A percentile compares a stretch with the other conserved stretches of the same genome.
Conservation (phyloP, 1,139 yeast species). For the Zygosaccharomyces sapae region DNA sequence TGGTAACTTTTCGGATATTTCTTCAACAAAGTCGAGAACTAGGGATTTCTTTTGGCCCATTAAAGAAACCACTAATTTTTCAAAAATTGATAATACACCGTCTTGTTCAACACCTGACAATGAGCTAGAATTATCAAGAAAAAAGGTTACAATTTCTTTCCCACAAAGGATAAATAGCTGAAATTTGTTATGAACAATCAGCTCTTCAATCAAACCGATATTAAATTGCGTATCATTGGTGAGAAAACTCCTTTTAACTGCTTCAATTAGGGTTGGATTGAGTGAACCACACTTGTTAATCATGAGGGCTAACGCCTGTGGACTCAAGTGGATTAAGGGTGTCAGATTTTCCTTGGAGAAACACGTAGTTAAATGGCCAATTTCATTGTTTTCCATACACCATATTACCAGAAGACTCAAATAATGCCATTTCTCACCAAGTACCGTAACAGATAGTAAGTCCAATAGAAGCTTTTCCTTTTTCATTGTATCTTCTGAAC, state of each 20-base stretch:
- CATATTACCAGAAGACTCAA: constrained; percentile 7
- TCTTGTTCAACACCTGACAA: constrained; percentile 5
- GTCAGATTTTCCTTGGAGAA: constrained; percentile 2
- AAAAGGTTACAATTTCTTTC: constrained; percentile 16
- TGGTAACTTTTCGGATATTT: constrained; percentile 5
- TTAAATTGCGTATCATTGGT: not conserved
- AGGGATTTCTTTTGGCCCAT: constrained; percentile 7
- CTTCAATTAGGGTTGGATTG: constrained; percentile 9
- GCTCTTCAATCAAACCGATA: constrained; percentile 9
- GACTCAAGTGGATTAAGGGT: constrained; percentile 6
- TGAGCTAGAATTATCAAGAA: constrained; percentile 9
- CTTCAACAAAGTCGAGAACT: constrained; percentile 4
- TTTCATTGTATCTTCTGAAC: not conserved
- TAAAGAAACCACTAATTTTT: constrained; percentile 6
- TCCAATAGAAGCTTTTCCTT: constrained; percentile 3
- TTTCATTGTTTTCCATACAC: constrained; percentile 6
- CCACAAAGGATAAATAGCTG: constrained; percentile 13
- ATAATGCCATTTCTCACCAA: constrained; percentile 8
- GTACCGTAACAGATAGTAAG: constrained; percentile 2
- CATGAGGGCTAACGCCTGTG: constrained; percentile 14
- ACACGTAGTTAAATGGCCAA: not conserved
- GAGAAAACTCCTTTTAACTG: constrained; percentile 10
- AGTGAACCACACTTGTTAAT: constrained; percentile 12
- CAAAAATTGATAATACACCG: not conserved
- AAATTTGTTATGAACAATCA: constrained; percentile 12